Conservation (phyloP, 768 basidiomycete genomes). For the Fomitopsis pulvina region DNA sequence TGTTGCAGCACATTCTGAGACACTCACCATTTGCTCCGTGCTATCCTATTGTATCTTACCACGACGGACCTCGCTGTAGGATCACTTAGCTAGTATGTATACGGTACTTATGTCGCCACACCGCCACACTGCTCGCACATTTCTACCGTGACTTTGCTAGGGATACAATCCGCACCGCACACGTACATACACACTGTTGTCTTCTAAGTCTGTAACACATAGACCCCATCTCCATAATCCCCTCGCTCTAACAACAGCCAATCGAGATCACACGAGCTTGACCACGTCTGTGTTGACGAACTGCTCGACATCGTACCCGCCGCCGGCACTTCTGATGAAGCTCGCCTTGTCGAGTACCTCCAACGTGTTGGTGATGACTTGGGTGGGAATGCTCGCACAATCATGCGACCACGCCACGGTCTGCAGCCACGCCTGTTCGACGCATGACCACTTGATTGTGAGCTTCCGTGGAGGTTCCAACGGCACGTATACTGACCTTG, state of each 20-base stretch:
- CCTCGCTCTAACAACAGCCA: too few relatives aligned
- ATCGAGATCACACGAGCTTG: slow-evolving; percentile 35
- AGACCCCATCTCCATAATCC: not conserved
- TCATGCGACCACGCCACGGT: slow-evolving; percentile 71
- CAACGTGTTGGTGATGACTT: slow-evolving; percentile 65
- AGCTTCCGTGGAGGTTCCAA: not conserved
- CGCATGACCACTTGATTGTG: not conserved
- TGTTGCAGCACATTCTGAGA: too few relatives aligned
- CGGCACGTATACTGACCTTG: slow-evolving; percentile 34
- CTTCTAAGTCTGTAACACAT: not conserved
- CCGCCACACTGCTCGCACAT: not conserved
- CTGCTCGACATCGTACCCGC: slow-evolving; percentile 44
- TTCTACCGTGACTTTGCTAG: not conserved
- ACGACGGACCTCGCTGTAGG: too few relatives aligned
- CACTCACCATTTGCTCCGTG: not conserved
- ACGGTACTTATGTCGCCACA: not conserved
- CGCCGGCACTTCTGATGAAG: slow-evolving; percentile 52
- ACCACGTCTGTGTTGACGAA: slow-evolving; percentile 57
- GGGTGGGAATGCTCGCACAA: slow-evolving; percentile 55
- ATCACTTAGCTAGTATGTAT: not conserved
- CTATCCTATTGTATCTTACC: not conserved
- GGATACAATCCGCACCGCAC: not conserved
- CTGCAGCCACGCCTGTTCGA: slow-evolving; percentile 65
- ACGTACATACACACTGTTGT: not conserved
- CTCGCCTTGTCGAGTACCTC: slow-evolving; percentile 73